These are phyloP conservation scores for Pseudogymnoascus verrucosus DNA, from an alignment of 2,329 filamentous ascomycete species.

Conservation along the genomic window DNA sequence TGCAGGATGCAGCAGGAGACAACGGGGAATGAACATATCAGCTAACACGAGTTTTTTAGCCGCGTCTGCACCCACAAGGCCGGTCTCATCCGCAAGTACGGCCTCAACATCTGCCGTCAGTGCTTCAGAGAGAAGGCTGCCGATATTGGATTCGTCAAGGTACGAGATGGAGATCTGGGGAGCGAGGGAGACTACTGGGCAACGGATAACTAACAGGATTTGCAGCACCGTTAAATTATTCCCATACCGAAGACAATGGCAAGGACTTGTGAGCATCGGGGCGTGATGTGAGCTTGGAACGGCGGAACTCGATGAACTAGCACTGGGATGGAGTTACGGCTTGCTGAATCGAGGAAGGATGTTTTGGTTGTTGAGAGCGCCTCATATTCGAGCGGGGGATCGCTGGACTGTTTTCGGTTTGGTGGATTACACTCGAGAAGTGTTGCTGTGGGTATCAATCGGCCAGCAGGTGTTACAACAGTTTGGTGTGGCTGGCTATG, in stretches of 20 bases:
- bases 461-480: constrained; percentile 6
- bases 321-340: constrained; percentile 11
- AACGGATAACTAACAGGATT: constrained; percentile 9
- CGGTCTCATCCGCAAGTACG: constrained; percentile 99
- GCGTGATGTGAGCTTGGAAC: constrained; percentile 9
- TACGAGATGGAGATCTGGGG: constrained; percentile 26
- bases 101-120: constrained; percentile 79
- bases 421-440: constrained; percentile 7
- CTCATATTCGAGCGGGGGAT: constrained; percentile 8
- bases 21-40: neutral
- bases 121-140: constrained; percentile 68
- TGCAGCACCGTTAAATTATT: constrained; percentile 13
- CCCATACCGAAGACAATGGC: constrained; percentile 7
- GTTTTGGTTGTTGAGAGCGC: constrained; percentile 8
- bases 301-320: constrained; percentile 10
- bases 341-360: constrained; percentile 11
- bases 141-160: constrained; percentile 69
- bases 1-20: constrained; percentile 7
- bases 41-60: constrained; percentile 37
- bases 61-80: constrained; percentile 89
- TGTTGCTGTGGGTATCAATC: neutral
- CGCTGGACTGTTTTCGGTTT: constrained; percentile 6
- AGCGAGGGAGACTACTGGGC: neutral
- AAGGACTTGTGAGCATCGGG: constrained; percentile 9
- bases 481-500: constrained; percentile 6